phyloP scores from a whole-genome alignment of 2,329 filamentous ascomycete species.

The Neofusicoccum cordaticola region DNA sequence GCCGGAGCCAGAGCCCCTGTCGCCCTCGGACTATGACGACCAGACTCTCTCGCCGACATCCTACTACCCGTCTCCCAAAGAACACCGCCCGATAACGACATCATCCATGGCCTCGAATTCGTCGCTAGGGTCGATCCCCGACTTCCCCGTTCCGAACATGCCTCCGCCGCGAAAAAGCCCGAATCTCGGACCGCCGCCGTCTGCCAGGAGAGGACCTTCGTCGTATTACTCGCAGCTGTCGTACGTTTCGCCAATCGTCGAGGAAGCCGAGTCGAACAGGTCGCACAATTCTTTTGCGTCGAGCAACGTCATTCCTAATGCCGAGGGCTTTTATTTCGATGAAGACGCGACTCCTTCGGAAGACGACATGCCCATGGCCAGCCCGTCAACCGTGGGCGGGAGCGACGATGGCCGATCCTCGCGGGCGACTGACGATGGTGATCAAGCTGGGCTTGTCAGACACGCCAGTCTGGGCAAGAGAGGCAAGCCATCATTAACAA shows the following conservation, averaged over 20 bases:
- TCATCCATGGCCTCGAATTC: constrained; percentile 41
- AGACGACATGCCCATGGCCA: constrained; percentile 37
- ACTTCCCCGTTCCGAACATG: constrained; percentile 39
- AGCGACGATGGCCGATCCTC: constrained; percentile 27
- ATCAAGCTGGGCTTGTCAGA: constrained; percentile 40
- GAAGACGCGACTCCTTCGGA: constrained; percentile 35
- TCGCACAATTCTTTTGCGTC: constrained; percentile 47
- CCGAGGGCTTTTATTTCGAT: constrained; percentile 41
- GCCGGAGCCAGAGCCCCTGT: constrained; percentile 22
- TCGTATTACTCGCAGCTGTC: constrained; percentile 49
- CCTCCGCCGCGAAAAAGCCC: constrained; percentile 37
- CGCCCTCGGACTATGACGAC: constrained; percentile 29
- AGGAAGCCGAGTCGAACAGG: constrained; percentile 45
- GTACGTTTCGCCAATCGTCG: constrained; percentile 48
- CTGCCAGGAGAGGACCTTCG: constrained; percentile 45
- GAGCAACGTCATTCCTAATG: constrained; percentile 48
- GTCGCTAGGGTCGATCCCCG: constrained; percentile 40
- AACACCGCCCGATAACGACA: constrained; percentile 33
- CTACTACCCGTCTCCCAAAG: constrained; percentile 23
- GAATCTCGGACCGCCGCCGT: constrained; percentile 49
- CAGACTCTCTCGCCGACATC: constrained; percentile 33
- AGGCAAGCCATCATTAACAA: constrained; percentile 48
- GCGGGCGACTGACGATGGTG: constrained; percentile 32
- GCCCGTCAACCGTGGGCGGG: background rate
- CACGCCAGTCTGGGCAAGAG: constrained; percentile 49